phyloP scores from a whole-genome alignment of 208 protist genomes.

The Tritrichomonas foetus region DNA sequence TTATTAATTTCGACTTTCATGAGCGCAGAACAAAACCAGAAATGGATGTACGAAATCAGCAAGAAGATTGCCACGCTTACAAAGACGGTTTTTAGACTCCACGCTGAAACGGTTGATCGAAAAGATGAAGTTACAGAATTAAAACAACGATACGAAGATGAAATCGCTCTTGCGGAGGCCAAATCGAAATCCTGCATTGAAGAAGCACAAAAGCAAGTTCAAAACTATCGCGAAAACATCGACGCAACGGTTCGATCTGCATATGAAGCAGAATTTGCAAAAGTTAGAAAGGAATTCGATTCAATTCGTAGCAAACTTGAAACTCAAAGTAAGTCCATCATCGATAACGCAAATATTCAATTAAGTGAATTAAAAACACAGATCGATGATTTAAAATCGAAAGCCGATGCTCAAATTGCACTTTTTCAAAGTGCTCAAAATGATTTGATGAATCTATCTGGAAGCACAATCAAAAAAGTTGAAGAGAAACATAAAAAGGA shows the following conservation, averaged over 20 bases:
- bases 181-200: background rate
- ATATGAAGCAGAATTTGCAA: background rate
- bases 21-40: background rate
- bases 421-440: background rate
- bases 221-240: background rate
- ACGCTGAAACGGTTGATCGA: background rate
- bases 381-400: background rate
- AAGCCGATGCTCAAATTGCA: background rate
- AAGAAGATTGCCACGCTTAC: constrained; percentile 31
- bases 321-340: background rate
- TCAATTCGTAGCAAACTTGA: background rate
- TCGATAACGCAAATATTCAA: background rate
- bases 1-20: background rate
- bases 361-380: background rate
- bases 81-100: background rate
- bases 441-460: background rate
- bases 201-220: background rate
- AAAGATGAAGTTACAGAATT: constrained; percentile 5
- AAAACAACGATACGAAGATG: background rate
- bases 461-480: background rate
- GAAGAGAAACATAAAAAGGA: constrained; percentile 33
- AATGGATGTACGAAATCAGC: background rate
- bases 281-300: background rate
- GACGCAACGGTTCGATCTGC: background rate
- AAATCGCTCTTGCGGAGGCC: background rate